Conservation (phyloP, 495 filamentous ascomycete genomes). For the Acidiella bohemica region DNA sequence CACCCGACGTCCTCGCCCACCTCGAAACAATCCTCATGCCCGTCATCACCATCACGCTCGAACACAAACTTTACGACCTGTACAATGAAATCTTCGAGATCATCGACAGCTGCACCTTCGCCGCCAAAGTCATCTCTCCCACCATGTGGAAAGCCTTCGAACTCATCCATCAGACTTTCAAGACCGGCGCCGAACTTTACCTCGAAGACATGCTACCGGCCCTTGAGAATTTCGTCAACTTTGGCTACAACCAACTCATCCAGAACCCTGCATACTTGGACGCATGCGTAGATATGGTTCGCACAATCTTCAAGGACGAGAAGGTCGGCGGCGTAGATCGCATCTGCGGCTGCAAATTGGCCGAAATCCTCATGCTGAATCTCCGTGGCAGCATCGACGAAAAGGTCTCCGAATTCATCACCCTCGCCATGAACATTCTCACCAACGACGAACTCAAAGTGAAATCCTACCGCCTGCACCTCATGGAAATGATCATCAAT, state of each 20-base stretch:
- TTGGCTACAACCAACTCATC: conserved; percentile 63
- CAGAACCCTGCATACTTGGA: conserved; percentile 76
- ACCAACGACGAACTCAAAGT: conserved; percentile 56
- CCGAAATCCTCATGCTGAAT: conserved; percentile 92
- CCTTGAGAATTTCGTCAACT: conserved; percentile 91
- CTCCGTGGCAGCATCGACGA: conserved; percentile 81
- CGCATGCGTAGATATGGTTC: conserved; percentile 73
- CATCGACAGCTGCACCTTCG: conserved; percentile 98
- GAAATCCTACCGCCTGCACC: conserved; percentile 83
- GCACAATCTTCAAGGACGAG: conserved; percentile 62
- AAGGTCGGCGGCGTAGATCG: conserved; percentile 90
- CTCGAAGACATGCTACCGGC: conserved; percentile 99
- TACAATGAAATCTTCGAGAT: conserved; percentile 99
- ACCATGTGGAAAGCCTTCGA: conserved; percentile 98
- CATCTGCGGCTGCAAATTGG: conserved; percentile 97
- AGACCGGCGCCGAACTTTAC: conserved; percentile 89
- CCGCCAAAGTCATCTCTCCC: conserved; percentile 83
- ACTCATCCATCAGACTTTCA: conserved; percentile 92
- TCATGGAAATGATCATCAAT: conserved; percentile 99
- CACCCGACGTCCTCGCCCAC: conserved; percentile 82
- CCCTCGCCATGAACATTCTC: conserved; percentile 74
- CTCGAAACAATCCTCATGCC: conserved; percentile 94
- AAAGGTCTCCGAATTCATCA: conserved; percentile 73
- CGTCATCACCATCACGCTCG: conserved; percentile 85
- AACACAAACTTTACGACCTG: conserved; percentile 94